These are phyloP conservation scores for Phoenix roebelenii DNA, from an alignment of 176 grass and related monocot genomes.

Conservation along the genomic window DNA sequence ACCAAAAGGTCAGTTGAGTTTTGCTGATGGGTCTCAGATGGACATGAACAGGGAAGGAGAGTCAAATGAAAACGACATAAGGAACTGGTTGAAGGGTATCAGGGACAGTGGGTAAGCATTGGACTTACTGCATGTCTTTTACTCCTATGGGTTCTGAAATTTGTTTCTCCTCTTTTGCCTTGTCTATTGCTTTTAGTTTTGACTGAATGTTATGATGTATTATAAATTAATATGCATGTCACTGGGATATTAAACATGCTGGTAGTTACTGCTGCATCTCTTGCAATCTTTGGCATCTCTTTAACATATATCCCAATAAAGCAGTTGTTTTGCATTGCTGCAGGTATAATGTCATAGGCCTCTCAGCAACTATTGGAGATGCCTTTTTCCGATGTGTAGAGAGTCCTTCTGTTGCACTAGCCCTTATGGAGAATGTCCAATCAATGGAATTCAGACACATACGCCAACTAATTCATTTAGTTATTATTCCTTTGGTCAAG, in stretches of 20 bases:
- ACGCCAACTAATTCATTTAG: constrained; percentile 88
- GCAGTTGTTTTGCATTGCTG: constrained; percentile 17
- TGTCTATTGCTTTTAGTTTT: too few species aligned
- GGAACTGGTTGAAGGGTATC: constrained; percentile 91
- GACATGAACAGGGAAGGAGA: constrained; percentile 67
- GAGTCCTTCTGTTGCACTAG: constrained; percentile 45
- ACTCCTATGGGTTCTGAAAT: neutral
- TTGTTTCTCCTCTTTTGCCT: neutral
- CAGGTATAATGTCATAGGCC: constrained; percentile 91
- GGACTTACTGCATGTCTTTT: neutral
- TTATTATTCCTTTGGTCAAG: constrained; percentile 74
- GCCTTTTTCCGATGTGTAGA: constrained; percentile 65
- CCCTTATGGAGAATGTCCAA: constrained; percentile 80
- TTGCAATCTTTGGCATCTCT: neutral
- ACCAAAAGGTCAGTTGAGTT: constrained; percentile 42
- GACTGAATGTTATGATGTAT: too few species aligned
- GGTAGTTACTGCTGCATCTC: neutral
- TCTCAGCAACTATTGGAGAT: constrained; percentile 76
- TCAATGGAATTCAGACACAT: constrained; percentile 93
- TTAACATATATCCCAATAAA: neutral
- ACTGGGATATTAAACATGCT: too few species aligned
- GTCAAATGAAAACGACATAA: constrained; percentile 79
- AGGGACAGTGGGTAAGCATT: constrained; percentile 86
- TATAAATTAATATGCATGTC: too few species aligned
- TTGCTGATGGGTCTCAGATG: constrained; percentile 47